These are phyloP conservation scores for Penicillium diatomitis DNA, from an alignment of 495 filamentous ascomycete genomes.

Conservation along the genomic window DNA sequence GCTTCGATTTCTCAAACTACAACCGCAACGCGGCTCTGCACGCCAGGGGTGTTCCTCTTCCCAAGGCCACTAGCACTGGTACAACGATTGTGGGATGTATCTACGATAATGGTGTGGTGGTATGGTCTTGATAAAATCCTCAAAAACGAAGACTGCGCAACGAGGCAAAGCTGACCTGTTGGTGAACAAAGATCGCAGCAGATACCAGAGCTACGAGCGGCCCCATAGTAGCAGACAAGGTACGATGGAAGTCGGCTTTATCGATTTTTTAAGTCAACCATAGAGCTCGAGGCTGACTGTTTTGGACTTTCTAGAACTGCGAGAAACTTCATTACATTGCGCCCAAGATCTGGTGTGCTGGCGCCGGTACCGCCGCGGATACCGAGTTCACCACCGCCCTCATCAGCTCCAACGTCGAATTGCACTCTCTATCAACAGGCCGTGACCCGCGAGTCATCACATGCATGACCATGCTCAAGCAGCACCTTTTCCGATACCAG, in stretches of 20 bases:
- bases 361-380: constrained; percentile 95
- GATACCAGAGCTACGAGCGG: constrained; percentile 97
- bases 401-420: constrained; percentile 96
- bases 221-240: constrained; percentile 98
- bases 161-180: constrained; percentile 9
- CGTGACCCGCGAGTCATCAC: constrained; percentile 96
- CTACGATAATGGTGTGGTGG: constrained; percentile 92
- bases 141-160: not conserved
- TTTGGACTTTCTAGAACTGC: constrained; percentile 60
- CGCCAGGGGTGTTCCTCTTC: constrained; percentile 82
- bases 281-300: not conserved
- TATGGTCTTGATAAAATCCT: constrained; percentile 30
- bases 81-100: constrained; percentile 99
- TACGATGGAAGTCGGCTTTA: constrained; percentile 15
- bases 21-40: constrained; percentile 95
- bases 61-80: constrained; percentile 97
- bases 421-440: constrained; percentile 89
- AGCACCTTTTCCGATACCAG: constrained; percentile 97
- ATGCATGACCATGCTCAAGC: constrained; percentile 99
- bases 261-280: not conserved
- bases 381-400: constrained; percentile 98
- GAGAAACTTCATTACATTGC: constrained; percentile 99
- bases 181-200: constrained; percentile 65
- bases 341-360: constrained; percentile 98
- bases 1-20: constrained; percentile 99